These are phyloP conservation scores for Starmerella tilneyi DNA, from an alignment of 805 yeast species.

Conservation along the genomic window DNA sequence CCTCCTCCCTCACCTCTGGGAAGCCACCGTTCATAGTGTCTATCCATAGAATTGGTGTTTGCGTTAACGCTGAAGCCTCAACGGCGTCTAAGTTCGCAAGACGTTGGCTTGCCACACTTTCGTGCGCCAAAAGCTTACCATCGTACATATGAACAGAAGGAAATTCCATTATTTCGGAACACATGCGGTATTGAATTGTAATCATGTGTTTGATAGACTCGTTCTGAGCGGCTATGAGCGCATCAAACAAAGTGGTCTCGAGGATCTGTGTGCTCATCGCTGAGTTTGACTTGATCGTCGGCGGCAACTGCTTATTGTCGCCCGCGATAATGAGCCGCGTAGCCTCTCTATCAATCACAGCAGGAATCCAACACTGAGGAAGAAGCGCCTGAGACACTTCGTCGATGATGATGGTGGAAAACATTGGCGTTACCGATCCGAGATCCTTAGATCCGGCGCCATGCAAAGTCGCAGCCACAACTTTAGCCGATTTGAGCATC, in stretches of 20 bases:
- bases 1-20: conserved; percentile 25
- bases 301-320: conserved; percentile 85
- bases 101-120: conserved; percentile 42
- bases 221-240: conserved; percentile 47
- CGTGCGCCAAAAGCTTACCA: conserved; percentile 52
- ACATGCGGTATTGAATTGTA: conserved; percentile 82
- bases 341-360: conserved; percentile 32
- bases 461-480: conserved; percentile 75
- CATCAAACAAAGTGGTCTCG: conserved; percentile 67
- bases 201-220: conserved; percentile 46
- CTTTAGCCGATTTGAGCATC: conserved; percentile 49
- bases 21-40: conserved; percentile 83
- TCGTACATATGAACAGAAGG: conserved; percentile 60
- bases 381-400: conserved; percentile 92
- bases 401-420: conserved; percentile 79
- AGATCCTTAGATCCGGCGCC: conserved; percentile 73
- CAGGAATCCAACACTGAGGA: conserved; percentile 94
- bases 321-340: conserved; percentile 73
- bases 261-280: conserved; percentile 38
- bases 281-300: conserved; percentile 57
- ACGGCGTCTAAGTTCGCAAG: conserved; percentile 46
- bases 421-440: conserved; percentile 39
- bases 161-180: conserved; percentile 62
- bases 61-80: conserved; percentile 44
- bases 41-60: conserved; percentile 59